Percentiles rank a stretch among this genome's conserved stretches.
phyloP scores from a whole-genome alignment of 345 rosid species.

The Abelmoschus esculentus region DNA sequence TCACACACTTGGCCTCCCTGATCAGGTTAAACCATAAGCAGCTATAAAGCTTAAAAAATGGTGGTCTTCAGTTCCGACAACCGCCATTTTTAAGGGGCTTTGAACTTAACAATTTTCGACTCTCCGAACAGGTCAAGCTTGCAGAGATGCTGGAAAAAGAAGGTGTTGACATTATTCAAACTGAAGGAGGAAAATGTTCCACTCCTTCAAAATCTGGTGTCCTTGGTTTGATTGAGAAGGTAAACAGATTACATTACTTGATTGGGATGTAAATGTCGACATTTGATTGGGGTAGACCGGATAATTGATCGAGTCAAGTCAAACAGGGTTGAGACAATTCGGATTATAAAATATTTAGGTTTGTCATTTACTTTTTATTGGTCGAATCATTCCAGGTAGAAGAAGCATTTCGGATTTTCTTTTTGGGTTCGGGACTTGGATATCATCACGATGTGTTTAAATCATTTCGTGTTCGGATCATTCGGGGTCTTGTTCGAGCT shows the following conservation, averaged over 20 bases:
- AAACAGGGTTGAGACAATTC: too few species aligned
- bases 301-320: too few species aligned
- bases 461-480: too few species aligned
- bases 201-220: slow-evolving; percentile 47
- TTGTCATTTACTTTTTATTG: too few species aligned
- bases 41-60: background rate
- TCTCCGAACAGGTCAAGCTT: slow-evolving; percentile 40
- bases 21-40: slow-evolving; percentile 33
- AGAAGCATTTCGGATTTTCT: too few species aligned
- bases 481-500: too few species aligned
- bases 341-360: too few species aligned
- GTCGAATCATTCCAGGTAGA: too few species aligned
- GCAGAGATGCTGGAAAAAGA: slow-evolving; percentile 54
- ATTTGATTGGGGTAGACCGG: background rate
- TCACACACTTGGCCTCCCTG: slow-evolving; percentile 51
- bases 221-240: slow-evolving; percentile 61
- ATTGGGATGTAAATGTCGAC: slow-evolving; percentile 53
- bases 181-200: slow-evolving; percentile 62
- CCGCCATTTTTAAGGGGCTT: background rate
- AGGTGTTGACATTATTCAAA: slow-evolving; percentile 58
- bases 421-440: too few species aligned
- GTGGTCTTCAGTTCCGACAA: background rate
- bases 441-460: too few species aligned
- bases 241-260: slow-evolving; percentile 15
- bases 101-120: background rate